Percentiles rank a stretch among this genome's conserved stretches.
phyloP scores from a whole-genome alignment of 495 filamentous ascomycete genomes.

The Trichoderma erinaceum region DNA sequence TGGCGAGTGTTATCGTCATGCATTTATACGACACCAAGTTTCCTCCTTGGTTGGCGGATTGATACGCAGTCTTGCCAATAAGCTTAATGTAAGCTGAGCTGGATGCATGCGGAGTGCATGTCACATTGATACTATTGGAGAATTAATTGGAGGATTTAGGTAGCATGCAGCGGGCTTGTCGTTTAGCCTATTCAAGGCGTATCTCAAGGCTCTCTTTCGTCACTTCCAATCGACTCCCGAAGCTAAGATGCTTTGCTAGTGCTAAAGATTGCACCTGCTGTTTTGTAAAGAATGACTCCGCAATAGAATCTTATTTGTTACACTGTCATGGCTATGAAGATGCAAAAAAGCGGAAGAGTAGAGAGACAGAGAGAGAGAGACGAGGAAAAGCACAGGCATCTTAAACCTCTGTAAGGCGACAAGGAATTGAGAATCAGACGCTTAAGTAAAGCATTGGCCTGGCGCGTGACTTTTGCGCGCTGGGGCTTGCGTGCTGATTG shows the following conservation, averaged over 20 bases:
- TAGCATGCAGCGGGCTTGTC: too few relatives aligned
- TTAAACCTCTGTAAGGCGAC: neutral
- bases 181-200: too few relatives aligned
- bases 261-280: too few relatives aligned
- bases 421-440: neutral
- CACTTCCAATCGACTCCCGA: too few relatives aligned
- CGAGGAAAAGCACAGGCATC: neutral
- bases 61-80: neutral
- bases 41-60: neutral
- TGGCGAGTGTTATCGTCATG: neutral
- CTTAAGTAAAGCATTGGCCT: neutral
- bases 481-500: neutral
- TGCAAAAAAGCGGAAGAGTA: neutral
- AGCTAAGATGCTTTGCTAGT: too few relatives aligned
- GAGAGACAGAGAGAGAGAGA: neutral
- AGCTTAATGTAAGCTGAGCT: neutral
- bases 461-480: constrained; percentile 1
- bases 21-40: neutral
- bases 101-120: neutral
- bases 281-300: too few relatives aligned
- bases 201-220: too few relatives aligned
- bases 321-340: too few relatives aligned
- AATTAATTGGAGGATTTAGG: too few relatives aligned
- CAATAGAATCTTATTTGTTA: too few relatives aligned
- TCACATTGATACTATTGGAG: too few relatives aligned